Base-by-base conservation (phyloP, 495 filamentous ascomycete species). In the Annulohypoxylon moriforme region DNA sequence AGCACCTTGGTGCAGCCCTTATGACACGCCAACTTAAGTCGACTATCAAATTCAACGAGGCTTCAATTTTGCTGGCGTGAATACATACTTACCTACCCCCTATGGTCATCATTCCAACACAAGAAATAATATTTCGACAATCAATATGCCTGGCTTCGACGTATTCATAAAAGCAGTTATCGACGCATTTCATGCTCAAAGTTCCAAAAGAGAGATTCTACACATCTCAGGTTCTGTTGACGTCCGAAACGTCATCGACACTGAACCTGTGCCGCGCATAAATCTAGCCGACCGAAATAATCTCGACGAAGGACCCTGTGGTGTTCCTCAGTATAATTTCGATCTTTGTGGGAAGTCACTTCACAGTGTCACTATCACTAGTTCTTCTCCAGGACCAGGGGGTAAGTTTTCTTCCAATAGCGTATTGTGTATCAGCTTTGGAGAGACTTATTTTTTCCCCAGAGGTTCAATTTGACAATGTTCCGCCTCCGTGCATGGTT, bases 281-380 rank as follows among this genome's bases (percentile, higher is more conserved):
- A 16, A n/a, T 9, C 13, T 56, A 6, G 14, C 22, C 14, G 20
- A 40, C 8, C 46, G 60, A 2, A 38, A 62, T 1, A 16, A 25
- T 13, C 29, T 27, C 13, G 27, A 49, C 40, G 53, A 50, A 42
- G 55, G 53, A 27, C 64, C 27, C 4, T 67, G 64, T 27, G 64
- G 64, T 50, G 53, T 67, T 18, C 64, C 64, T 33, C 20, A 59
- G 53, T 67, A 67, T 52, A 57, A 59, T 29, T 67, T 59, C 53
- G 64, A 67, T 10, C 34, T 60, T 22, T 67, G 64, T 29, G 5
- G 38, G 25, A 13, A 67, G 13, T 40, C 25, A 10, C 27, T 59
- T 1, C 36, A 29, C 11, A 20, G 14, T 11, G 13, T 67, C 20
- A 29, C 20, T 5, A 50, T 59, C 27, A 52, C 5, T 1, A 10